A percentile compares a stretch with the other conserved stretches of the same genome.
These are phyloP conservation scores for Mucor piriformis DNA, from an alignment of 371 early-diverging fungal genomes.

Conservation along the genomic window DNA sequence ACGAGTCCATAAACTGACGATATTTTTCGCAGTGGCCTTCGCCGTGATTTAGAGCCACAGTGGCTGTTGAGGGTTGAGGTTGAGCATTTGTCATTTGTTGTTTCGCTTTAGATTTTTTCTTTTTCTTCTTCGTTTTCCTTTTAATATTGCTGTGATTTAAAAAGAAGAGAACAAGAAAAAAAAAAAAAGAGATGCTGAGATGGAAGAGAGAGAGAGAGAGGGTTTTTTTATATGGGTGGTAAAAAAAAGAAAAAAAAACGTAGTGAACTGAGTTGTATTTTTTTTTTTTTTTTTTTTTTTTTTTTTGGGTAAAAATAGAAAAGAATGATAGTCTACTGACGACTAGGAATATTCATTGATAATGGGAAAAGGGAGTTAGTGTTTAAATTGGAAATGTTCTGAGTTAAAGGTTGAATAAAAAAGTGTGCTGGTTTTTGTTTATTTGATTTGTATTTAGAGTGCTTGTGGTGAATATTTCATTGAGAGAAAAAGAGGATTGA, in stretches of 20 bases:
- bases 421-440: background rate
- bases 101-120: slow-evolving; percentile 5
- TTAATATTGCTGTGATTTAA: slow-evolving; percentile 11
- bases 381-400: slow-evolving; percentile 1
- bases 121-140: slow-evolving; percentile 16
- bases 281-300: background rate
- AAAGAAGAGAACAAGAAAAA: slow-evolving; percentile 12
- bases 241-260: background rate
- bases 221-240: background rate
- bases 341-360: slow-evolving; percentile 7
- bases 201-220: slow-evolving; percentile 3
- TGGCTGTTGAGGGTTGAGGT: background rate
- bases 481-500: background rate
- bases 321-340: slow-evolving; percentile 1
- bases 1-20: slow-evolving; percentile 33
- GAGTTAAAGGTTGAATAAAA: no score
- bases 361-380: background rate
- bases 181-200: slow-evolving; percentile 9
- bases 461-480: background rate
- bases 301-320: slow-evolving; percentile 1
- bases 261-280: background rate
- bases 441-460: background rate
- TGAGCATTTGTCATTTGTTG: slow-evolving; percentile 22
- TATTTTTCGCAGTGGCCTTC: slow-evolving; percentile 27
- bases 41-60: slow-evolving; percentile 1